Evolutionary conservation across 1,284 basidiomycete species (phyloP).

Genomic region (Pisolithus thermaeus): DNA sequence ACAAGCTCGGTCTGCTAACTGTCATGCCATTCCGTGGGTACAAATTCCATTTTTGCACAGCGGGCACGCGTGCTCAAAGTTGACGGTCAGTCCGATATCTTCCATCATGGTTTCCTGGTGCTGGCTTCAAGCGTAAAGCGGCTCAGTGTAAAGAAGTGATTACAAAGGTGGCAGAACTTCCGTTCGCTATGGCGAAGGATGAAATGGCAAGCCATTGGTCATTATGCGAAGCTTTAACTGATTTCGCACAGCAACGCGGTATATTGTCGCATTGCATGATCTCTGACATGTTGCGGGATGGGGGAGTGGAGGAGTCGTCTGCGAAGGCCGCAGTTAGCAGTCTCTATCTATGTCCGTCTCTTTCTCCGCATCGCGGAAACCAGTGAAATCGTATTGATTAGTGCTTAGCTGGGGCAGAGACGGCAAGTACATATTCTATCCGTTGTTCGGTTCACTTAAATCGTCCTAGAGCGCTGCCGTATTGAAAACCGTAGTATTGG

Average conservation of each 20-base stretch:
- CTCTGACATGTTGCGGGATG: not conserved
- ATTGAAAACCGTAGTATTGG: slow-evolving; percentile 27
- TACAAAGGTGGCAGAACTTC: not conserved
- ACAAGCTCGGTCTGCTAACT: not conserved
- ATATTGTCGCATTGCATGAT: not conserved
- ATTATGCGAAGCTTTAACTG: not conserved
- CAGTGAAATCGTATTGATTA: not conserved
- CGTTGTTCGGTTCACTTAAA: too few species aligned
- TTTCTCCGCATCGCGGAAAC: not conserved
- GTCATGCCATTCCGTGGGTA: slow-evolving; percentile 1
- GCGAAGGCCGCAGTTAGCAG: not conserved
- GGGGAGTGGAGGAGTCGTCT: not conserved
- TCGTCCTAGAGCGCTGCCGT: slow-evolving; percentile 12
- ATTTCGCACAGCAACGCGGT: not conserved
- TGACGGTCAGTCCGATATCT: not conserved
- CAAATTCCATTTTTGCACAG: not conserved
- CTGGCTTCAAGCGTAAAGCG: not conserved
- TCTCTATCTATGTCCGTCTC: not conserved
- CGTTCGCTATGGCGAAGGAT: not conserved
- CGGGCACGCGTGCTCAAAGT: not conserved
- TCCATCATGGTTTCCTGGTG: slow-evolving; percentile 3
- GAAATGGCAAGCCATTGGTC: not conserved
- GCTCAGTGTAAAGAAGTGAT: not conserved
- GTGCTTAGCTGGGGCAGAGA: slow-evolving; percentile 3
- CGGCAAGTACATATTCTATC: not conserved